Base-by-base conservation (phyloP, 163 green algal species). In the Picocystis sp. region DNA sequence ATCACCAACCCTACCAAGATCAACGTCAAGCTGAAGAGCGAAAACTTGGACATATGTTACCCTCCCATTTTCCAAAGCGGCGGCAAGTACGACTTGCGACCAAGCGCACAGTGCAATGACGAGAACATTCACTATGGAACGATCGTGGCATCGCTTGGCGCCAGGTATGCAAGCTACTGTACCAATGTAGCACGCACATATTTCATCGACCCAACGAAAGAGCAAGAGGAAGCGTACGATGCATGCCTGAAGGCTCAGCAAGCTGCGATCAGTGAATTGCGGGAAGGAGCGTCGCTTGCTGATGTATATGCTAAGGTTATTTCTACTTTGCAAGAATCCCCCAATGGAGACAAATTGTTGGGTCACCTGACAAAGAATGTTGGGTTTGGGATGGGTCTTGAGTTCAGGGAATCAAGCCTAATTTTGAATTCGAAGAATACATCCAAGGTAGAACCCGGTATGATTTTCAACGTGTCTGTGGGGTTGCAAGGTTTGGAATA, bases 391-490 rank as follows among this genome's bases (percentile, higher is more conserved):
- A 94, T 95, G 63, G 86, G 87, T 14, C 67, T 95, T 49, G 90
- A 99, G 72, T 81, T 99, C 56, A 55, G 78, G 0, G 82, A 95
- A 50, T 57, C 48, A 9, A 50, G 47, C 9, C 69, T 76, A 23
- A 33, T 62, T 33, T 63, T 94, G 2, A 74, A 60, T 3, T 50
- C 71, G 1, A 82, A 73, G 48, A 86, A 38, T 38, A 8, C 29
- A 8, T 6, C 29, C 29, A 38, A 38, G 29, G 29, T 8, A 38
- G 47, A 54, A 14, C 62, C 80, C 0, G 81, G 82, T 58, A 92
- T 93, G 80, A 72, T 88, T 5, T 98, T 97, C 73, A 93, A 93
- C 52, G 80, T 99, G 15, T 65, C 60, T n/a, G 42, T 96, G 6
- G 70, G 73, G 13, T n/a, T 76, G 10, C 52, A 75, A 19, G 49